Conservation (phyloP, 768 basidiomycete genomes). For the Amanita subjunquillea region DNA sequence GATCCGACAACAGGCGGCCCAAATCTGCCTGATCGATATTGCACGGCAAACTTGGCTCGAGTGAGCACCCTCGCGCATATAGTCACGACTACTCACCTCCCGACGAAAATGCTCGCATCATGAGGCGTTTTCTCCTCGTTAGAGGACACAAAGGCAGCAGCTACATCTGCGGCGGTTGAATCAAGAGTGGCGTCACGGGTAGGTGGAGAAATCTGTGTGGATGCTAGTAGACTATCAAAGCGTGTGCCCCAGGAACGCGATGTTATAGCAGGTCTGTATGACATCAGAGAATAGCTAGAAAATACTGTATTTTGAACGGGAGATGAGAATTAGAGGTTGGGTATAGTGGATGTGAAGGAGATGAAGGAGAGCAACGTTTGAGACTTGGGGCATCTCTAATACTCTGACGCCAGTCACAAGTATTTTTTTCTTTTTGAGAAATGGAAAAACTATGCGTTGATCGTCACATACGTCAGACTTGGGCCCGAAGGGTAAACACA, state of each 20-base stretch:
- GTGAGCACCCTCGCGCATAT: background rate
- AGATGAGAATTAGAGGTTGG: conserved; percentile 9
- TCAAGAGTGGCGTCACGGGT: background rate
- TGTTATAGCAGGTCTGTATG: conserved; percentile 27
- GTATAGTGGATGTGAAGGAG: background rate
- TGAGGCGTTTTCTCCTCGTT: conserved; percentile 47
- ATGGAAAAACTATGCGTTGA: conserved; percentile 4
- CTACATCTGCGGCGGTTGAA: conserved; percentile 10
- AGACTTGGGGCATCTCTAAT: conserved; percentile 1
- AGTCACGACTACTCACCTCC: conserved; percentile 42
- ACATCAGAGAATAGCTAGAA: conserved; percentile 26
- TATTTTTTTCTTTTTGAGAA: background rate
- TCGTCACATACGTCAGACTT: conserved; percentile 7
- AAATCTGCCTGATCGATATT: conserved; percentile 59
- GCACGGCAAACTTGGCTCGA: conserved; percentile 46
- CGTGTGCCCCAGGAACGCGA: conserved; percentile 61
- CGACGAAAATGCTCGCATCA: conserved; percentile 77
- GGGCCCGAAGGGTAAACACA: conserved; percentile 15
- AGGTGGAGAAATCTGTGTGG: conserved; percentile 33
- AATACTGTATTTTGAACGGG: conserved; percentile 6
- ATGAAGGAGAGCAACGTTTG: conserved; percentile 1
- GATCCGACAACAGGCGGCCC: conserved; percentile 46
- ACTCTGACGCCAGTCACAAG: conserved; percentile 1
- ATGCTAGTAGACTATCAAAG: conserved; percentile 52
- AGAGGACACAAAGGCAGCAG: conserved; percentile 10